Evolutionary conservation across 805 yeast species (phyloP).

Genomic region (Pachysolen tannophilus): DNA sequence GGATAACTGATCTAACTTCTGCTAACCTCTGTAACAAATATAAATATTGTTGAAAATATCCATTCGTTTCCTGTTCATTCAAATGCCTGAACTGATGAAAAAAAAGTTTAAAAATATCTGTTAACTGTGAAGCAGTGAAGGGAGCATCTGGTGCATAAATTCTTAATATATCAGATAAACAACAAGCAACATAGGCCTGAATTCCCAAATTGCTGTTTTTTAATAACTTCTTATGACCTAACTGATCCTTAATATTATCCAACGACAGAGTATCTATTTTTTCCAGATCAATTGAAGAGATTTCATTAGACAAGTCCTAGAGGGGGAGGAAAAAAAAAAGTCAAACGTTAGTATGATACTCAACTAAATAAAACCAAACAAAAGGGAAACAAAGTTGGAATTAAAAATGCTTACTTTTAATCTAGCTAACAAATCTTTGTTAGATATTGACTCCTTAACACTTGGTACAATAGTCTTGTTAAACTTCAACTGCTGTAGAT

Average conservation of each 20-base stretch:
- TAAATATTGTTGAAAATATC: slow-evolving; percentile 54
- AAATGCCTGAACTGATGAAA: slow-evolving; percentile 53
- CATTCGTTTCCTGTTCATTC: slow-evolving; percentile 41
- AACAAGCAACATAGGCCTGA: slow-evolving; percentile 62
- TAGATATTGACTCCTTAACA: slow-evolving; percentile 45
- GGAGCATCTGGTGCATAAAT: slow-evolving; percentile 90
- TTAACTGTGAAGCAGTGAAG: slow-evolving; percentile 53
- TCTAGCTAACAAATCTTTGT: slow-evolving; percentile 53
- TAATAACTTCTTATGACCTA: slow-evolving; percentile 51
- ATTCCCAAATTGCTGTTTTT: slow-evolving; percentile 60
- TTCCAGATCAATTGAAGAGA: slow-evolving; percentile 57
- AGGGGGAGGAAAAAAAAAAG: background rate
- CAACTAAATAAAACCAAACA: too few relatives aligned
- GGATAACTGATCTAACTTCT: slow-evolving; percentile 66
- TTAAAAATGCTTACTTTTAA: slow-evolving; percentile 29
- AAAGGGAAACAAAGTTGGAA: too few relatives aligned
- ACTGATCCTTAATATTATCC: slow-evolving; percentile 37
- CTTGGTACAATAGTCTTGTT: slow-evolving; percentile 46
- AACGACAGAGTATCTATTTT: slow-evolving; percentile 38
- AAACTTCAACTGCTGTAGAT: too few relatives aligned
- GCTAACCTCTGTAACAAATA: slow-evolving; percentile 61
- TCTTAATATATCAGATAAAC: slow-evolving; percentile 67
- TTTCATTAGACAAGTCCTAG: slow-evolving; percentile 49
- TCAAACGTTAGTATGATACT: slow-evolving; percentile 11
- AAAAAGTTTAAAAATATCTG: slow-evolving; percentile 59